These are phyloP conservation scores for Emergomyces orientalis DNA, from an alignment of 2,329 filamentous ascomycete genomes.

Conservation along the genomic window DNA sequence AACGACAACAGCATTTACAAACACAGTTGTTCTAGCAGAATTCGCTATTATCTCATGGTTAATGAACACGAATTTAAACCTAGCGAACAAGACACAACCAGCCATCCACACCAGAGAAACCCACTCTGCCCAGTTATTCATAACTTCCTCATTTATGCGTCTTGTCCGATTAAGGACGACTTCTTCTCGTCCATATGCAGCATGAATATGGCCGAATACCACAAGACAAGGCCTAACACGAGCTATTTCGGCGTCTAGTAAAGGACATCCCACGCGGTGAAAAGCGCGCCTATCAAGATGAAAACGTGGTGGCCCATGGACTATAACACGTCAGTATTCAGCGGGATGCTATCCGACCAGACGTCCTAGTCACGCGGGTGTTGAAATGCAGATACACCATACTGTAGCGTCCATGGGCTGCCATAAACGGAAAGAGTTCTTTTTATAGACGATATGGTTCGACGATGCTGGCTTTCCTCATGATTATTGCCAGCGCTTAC, in stretches of 20 bases:
- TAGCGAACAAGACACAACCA: slow-evolving; percentile 1
- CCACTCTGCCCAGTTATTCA: slow-evolving; percentile 3
- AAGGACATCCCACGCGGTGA: slow-evolving; percentile 16
- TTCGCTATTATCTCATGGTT: background rate
- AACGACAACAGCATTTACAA: slow-evolving; percentile 11
- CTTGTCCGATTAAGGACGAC: slow-evolving; percentile 10
- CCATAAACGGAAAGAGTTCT: slow-evolving; percentile 17
- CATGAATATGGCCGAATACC: slow-evolving; percentile 22
- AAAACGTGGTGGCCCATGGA: slow-evolving; percentile 19
- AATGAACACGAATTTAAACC: background rate
- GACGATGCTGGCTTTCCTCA: background rate
- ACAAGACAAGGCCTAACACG: slow-evolving; percentile 19
- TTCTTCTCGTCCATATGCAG: slow-evolving; percentile 14
- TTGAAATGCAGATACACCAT: slow-evolving; percentile 21
- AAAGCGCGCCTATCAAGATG: slow-evolving; percentile 17
- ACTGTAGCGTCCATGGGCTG: slow-evolving; percentile 17
- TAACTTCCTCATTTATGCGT: slow-evolving; percentile 5
- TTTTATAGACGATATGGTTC: background rate
- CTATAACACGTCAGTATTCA: slow-evolving; percentile 18
- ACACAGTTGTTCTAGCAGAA: background rate
- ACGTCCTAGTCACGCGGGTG: slow-evolving; percentile 16
- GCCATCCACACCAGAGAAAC: background rate
- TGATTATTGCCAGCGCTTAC: too few species aligned
- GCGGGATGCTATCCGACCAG: slow-evolving; percentile 17
- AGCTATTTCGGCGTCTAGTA: slow-evolving; percentile 17